Conservation (phyloP, 2,329 filamentous ascomycete genomes). For the Immersiporthe knoxdaviesiana region DNA sequence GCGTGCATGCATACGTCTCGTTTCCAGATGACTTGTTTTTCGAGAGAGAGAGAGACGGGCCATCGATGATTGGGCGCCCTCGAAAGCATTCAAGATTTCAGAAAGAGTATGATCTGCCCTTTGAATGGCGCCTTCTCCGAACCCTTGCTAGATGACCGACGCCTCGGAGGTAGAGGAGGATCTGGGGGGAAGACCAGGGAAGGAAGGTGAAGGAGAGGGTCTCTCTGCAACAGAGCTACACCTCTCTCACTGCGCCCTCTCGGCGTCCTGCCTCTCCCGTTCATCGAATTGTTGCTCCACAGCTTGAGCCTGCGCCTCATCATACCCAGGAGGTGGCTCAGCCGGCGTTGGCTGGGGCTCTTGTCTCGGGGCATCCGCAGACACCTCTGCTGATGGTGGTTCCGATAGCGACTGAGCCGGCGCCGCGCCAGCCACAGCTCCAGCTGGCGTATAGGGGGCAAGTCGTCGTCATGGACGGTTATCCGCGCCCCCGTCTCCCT, state of each 20-base stretch:
- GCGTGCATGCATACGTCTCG: background rate
- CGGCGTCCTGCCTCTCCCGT: constrained; percentile 73
- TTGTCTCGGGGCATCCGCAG: constrained; percentile 31
- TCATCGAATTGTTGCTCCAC: constrained; percentile 65
- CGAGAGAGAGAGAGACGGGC: background rate
- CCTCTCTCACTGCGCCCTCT: constrained; percentile 53
- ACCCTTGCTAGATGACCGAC: background rate
- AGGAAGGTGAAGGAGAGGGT: background rate
- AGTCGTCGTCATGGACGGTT: constrained; percentile 70
- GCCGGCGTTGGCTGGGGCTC: constrained; percentile 51
- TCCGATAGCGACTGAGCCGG: constrained; percentile 34
- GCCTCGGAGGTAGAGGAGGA: background rate
- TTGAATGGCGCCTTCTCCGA: constrained; percentile 33
- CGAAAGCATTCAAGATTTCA: background rate
- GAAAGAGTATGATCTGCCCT: constrained; percentile 18
- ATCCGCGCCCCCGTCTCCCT: constrained; percentile 66
- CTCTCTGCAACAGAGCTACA: background rate
- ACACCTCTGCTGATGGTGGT: constrained; percentile 32
- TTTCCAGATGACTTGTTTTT: background rate
- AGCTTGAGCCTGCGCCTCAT: constrained; percentile 81
- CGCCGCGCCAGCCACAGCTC: constrained; percentile 33
- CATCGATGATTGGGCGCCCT: background rate
- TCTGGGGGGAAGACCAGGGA: no score
- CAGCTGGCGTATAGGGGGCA: constrained; percentile 74
- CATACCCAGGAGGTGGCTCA: constrained; percentile 89